Conservation (phyloP, 106 monocot genomes). For the Dendrobium huoshanense region DNA sequence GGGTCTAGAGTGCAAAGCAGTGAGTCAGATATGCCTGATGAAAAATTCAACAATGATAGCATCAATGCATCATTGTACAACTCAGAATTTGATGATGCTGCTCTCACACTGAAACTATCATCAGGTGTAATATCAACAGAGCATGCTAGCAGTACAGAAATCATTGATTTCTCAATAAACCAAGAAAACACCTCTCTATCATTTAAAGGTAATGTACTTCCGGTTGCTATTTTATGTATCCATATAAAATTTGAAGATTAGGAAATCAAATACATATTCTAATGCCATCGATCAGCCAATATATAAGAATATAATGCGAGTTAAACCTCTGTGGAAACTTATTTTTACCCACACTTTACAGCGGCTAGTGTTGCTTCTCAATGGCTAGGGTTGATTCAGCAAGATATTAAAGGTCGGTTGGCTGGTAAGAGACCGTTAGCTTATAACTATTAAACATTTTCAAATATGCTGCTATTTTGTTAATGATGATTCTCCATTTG, state of each 20-base stretch:
- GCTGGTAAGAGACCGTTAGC: conserved; percentile 39
- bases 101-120: conserved; percentile 40
- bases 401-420: conserved; percentile 71
- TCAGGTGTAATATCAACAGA: conserved; percentile 26
- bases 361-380: conserved; percentile 75
- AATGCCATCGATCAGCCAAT: not conserved
- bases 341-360: conserved; percentile 16
- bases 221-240: no score
- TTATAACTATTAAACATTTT: not conserved
- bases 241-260: not conserved
- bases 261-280: not conserved
- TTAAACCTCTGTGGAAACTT: not conserved
- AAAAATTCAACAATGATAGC: conserved; percentile 5
- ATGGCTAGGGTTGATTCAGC: conserved; percentile 78
- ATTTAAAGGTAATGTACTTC: conserved; percentile 43
- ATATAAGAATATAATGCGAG: not conserved
- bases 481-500: not conserved
- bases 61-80: conserved; percentile 7
- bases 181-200: conserved; percentile 44
- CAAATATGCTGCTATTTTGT: not conserved
- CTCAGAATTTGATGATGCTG: conserved; percentile 16
- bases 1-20: not conserved
- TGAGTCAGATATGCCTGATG: not conserved
- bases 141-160: conserved; percentile 25
- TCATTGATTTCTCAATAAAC: conserved; percentile 29